A percentile compares a stretch with the other conserved stretches of the same genome.
These are phyloP conservation scores for Boletus rufocinnamomeus DNA, from an alignment of 768 basidiomycete species.

Conservation along the genomic window DNA sequence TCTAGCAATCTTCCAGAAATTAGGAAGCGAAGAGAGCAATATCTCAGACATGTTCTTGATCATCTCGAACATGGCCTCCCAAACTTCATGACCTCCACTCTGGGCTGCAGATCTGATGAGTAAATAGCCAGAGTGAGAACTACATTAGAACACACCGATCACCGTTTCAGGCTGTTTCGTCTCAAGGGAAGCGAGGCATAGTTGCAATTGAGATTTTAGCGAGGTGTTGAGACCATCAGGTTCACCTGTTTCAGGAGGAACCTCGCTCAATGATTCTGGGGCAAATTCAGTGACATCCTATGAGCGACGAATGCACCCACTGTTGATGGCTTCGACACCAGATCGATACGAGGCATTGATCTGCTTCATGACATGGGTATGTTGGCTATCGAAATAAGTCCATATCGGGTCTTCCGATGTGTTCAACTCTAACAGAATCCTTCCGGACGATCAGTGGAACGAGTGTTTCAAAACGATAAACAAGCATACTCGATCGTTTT, in stretches of 20 bases:
- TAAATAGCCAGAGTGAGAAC: background rate
- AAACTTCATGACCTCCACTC: slow-evolving; percentile 71
- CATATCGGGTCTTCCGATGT: slow-evolving; percentile 89
- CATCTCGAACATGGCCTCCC: slow-evolving; percentile 77
- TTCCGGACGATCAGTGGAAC: slow-evolving; percentile 36
- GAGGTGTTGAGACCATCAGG: slow-evolving; percentile 43
- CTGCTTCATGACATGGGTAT: slow-evolving; percentile 77
- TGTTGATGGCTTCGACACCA: slow-evolving; percentile 50
- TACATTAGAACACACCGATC: slow-evolving; percentile 47
- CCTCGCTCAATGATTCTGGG: slow-evolving; percentile 51
- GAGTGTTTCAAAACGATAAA: background rate
- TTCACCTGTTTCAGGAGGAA: slow-evolving; percentile 36
- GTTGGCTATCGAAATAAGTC: slow-evolving; percentile 94
- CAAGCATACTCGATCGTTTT: slow-evolving; percentile 87
- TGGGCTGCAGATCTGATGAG: slow-evolving; percentile 48
- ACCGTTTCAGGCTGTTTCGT: slow-evolving; percentile 60
- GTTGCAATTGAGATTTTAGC: slow-evolving; percentile 59
- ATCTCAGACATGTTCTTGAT: slow-evolving; percentile 87
- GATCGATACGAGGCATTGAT: slow-evolving; percentile 66
- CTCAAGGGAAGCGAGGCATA: slow-evolving; percentile 61
- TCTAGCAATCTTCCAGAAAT: slow-evolving; percentile 91
- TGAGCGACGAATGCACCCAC: slow-evolving; percentile 34
- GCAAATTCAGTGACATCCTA: slow-evolving; percentile 4
- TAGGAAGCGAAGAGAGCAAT: slow-evolving; percentile 81
- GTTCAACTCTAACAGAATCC: slow-evolving; percentile 87